Evolutionary conservation across 1,284 basidiomycete genomes (phyloP).

Genomic region (Cryptococcus sp.): DNA sequence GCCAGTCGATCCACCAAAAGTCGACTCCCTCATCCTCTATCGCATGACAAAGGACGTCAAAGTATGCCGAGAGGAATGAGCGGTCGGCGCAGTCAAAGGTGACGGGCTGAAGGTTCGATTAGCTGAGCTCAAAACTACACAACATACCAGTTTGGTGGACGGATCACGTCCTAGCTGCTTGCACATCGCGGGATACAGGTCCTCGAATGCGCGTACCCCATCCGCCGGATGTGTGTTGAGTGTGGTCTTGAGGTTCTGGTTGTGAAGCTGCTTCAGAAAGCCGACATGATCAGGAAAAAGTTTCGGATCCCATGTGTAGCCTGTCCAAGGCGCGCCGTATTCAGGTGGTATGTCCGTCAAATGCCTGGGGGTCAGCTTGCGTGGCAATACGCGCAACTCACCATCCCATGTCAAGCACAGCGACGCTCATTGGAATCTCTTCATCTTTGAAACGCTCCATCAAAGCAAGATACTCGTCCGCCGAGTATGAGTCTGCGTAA

Average conservation of each 20-base stretch:
- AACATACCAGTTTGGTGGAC: constrained; percentile 7
- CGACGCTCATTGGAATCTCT: constrained; percentile 26
- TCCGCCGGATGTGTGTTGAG: constrained; percentile 34
- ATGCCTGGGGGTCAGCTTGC: constrained; percentile 12
- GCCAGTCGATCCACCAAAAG: constrained; percentile 38
- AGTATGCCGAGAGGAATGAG: constrained; percentile 25
- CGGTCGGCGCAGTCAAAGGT: constrained; percentile 23
- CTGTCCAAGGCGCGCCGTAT: constrained; percentile 31
- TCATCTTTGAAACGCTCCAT: constrained; percentile 34
- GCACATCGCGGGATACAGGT: constrained; percentile 23
- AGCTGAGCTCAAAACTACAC: neutral
- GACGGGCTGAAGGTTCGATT: constrained; percentile 13
- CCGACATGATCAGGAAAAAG: constrained; percentile 30
- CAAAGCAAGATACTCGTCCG: constrained; percentile 20
- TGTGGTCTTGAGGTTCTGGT: constrained; percentile 25
- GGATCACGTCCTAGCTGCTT: constrained; percentile 24
- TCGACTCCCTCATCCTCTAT: constrained; percentile 33
- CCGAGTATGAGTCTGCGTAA: constrained; percentile 21
- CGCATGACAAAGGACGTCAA: constrained; percentile 22
- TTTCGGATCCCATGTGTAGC: constrained; percentile 30
- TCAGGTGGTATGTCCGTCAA: constrained; percentile 18
- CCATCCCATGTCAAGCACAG: constrained; percentile 34
- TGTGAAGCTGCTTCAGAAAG: constrained; percentile 27
- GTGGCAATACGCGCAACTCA: neutral
- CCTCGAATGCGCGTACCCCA: constrained; percentile 28